Conservation (phyloP, 73 alveolate species). For the Tetrahymena thermophila region DNA sequence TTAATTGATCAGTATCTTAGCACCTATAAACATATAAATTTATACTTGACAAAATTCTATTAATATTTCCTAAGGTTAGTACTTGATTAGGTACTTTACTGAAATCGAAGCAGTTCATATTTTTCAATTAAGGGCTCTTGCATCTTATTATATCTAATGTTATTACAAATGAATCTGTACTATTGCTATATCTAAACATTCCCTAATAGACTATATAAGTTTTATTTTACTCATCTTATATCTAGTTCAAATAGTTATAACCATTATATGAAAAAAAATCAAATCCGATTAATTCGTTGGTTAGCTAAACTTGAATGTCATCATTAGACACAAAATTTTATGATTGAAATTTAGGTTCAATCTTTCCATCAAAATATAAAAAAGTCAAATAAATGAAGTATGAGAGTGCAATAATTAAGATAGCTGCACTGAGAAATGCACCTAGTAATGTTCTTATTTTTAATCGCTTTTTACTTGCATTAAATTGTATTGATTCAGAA, state of each 20-base stretch:
- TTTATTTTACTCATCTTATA: not conserved
- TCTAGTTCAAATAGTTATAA: too few species aligned
- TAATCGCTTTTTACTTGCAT: not conserved
- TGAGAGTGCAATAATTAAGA: not conserved
- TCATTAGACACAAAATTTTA: not conserved
- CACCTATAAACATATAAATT: not conserved
- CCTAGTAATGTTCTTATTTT: not conserved
- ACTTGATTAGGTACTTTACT: not conserved
- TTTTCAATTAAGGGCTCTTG: not conserved
- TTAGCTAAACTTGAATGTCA: not conserved
- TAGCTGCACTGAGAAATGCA: not conserved
- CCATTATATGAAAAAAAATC: not conserved
- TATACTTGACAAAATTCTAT: not conserved
- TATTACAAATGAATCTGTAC: not conserved
- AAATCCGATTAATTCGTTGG: not conserved
- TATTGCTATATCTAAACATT: too few species aligned
- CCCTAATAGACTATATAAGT: not conserved
- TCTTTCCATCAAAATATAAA: not conserved
- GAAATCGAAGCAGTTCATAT: not conserved
- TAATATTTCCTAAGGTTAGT: not conserved
- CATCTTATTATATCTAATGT: not conserved
- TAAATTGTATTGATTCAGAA: not conserved
- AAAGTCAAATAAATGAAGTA: not conserved
- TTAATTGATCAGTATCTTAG: not conserved
- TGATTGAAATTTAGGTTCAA: not conserved